Percentiles rank a stretch among this genome's conserved stretches.
Evolutionary conservation across 1,284 basidiomycete genomes (phyloP).

Genomic region (Salmacisia buchloeana): DNA sequence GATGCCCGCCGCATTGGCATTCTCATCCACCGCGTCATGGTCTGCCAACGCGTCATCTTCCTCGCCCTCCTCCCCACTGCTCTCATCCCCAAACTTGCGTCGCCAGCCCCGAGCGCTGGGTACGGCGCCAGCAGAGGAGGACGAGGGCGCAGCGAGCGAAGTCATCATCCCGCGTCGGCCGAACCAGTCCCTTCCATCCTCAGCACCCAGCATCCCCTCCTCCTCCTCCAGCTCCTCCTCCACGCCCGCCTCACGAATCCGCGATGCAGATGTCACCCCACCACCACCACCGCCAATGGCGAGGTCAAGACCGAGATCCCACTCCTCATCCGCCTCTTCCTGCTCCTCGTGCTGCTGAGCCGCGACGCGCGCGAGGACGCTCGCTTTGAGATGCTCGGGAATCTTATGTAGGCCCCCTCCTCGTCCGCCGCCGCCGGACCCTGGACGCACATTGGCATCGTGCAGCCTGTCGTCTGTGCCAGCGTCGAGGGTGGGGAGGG

Average conservation of each 20-base stretch:
- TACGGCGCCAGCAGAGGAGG: not conserved
- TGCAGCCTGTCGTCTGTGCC: too few species aligned
- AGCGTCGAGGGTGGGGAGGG: constrained; percentile 16
- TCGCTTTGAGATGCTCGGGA: constrained; percentile 25
- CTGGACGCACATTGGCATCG: too few species aligned
- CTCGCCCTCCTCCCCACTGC: not conserved
- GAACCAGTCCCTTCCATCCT: not conserved
- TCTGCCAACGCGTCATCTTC: too few species aligned
- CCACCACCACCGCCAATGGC: not conserved
- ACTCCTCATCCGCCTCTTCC: constrained; percentile 26
- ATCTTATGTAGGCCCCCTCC: constrained; percentile 10
- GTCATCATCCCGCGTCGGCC: not conserved
- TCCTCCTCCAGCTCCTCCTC: constrained; percentile 28
- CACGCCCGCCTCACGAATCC: constrained; percentile 20
- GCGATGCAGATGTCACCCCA: not conserved
- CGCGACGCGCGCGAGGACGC: constrained; percentile 28
- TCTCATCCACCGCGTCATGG: not conserved
- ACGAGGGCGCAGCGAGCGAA: not conserved
- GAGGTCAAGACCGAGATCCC: constrained; percentile 14
- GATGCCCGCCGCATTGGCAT: not conserved
- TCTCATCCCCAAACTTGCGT: constrained; percentile 5
- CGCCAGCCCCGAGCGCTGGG: not conserved
- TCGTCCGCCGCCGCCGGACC: too few species aligned
- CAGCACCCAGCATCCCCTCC: not conserved
- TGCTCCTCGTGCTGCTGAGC: constrained; percentile 13